Evolutionary conservation across 139 green algal species (phyloP), one percentile per base, ranked within the genome.

Genomic region (Chlorella sp.): DNA sequence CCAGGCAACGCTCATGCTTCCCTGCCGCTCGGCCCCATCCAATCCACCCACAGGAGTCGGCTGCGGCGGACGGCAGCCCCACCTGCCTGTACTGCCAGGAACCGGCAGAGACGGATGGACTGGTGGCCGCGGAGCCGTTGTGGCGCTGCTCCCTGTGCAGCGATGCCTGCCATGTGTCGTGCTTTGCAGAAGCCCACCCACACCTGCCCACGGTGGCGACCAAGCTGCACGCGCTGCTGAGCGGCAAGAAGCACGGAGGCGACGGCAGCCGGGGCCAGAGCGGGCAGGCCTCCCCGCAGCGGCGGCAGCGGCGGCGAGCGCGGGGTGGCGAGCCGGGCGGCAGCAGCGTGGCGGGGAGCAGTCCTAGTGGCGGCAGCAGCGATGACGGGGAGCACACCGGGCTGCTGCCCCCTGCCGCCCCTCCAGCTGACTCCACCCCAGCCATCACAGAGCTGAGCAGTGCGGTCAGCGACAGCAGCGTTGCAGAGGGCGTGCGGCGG

Each of bases 81-180:
- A 69, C 81, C n/a, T 95, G 91, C 75, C 32, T 94, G 9, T 94
- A 93, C 78, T 95, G 92, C 84, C 68, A 60, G 3, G 81, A 89
- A 32, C 89, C 91, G 9, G 90, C 89, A 25, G 89, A 90, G 26
- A 79, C 85, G 13, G 75, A 82, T 26, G 60, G 30, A 34, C 78
- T 93, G 70, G 92, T 94, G 79, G 81, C 90, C 17, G 80, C 88
- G 30, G 90, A 95, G 86, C 93, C 94, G 2, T 86, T 94, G 47
- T 97, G 94, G 94, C 74, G 79, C 51, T 97, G 94, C 88, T 82
- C 87, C 4, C 92, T 92, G 75, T 97, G 94, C 76, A 86, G 86
- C 34, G 83, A 62, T 0, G 75, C 88, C 2, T 87, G 88, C 51
- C 94, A 97, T 78, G 93, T 97, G 67, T 65, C 78, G 30, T 97